Evolutionary conservation across 441 rosid species (phyloP).

Genomic region (Gossypium schwendimanii): DNA sequence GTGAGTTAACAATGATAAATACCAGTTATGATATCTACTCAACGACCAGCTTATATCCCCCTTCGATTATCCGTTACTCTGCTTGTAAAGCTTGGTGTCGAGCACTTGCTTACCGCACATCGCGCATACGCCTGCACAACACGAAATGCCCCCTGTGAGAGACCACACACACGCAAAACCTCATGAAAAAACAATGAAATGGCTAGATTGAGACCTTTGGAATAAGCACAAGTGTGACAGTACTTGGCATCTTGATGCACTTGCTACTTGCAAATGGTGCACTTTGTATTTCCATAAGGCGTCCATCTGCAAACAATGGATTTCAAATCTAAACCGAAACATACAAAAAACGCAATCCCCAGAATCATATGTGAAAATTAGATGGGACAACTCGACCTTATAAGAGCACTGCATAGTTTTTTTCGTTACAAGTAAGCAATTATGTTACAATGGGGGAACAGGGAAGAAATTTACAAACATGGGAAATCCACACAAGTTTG

Average conservation of each 20-base stretch:
- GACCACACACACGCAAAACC: too few relatives aligned
- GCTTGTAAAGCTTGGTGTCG: slow-evolving; percentile 87
- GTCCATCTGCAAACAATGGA: slow-evolving; percentile 55
- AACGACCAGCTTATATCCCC: background rate
- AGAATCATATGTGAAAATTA: background rate
- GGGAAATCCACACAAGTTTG: too few relatives aligned
- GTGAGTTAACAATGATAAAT: background rate
- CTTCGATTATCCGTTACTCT: slow-evolving; percentile 61
- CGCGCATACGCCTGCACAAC: slow-evolving; percentile 66
- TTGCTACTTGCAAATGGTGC: slow-evolving; percentile 91
- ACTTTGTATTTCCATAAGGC: slow-evolving; percentile 80
- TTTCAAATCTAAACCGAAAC: background rate
- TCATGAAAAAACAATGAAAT: background rate
- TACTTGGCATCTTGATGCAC: slow-evolving; percentile 90
- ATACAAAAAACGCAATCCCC: background rate
- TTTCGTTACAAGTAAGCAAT: too few relatives aligned
- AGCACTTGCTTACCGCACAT: slow-evolving; percentile 98
- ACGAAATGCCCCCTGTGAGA: background rate
- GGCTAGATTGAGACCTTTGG: slow-evolving; percentile 49
- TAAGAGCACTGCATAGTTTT: background rate
- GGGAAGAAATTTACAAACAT: too few relatives aligned
- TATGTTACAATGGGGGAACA: too few relatives aligned
- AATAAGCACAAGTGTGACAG: slow-evolving; percentile 91
- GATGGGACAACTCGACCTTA: background rate
- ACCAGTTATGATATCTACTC: background rate